These are phyloP conservation scores for Pneumocystis canis DNA, from an alignment of 1,139 yeast genomes.

Conservation along the genomic window DNA sequence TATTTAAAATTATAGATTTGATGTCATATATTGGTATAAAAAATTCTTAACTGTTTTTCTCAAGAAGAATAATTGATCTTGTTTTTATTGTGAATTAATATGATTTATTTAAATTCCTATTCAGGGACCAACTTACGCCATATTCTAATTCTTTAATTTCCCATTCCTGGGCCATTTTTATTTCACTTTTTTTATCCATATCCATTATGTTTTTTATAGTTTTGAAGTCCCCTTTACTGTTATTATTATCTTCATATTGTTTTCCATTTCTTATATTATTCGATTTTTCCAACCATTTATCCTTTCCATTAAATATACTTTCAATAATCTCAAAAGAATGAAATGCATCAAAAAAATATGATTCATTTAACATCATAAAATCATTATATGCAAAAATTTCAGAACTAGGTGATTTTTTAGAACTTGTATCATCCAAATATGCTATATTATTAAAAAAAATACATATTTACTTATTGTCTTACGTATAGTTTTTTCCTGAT, in stretches of 20 bases:
- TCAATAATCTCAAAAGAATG: conserved; percentile 60
- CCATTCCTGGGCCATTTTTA: not conserved
- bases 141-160: not conserved
- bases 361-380: conserved; percentile 65
- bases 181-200: not conserved
- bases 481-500: not conserved
- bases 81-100: not conserved
- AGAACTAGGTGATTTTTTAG: conserved; percentile 1
- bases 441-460: not conserved
- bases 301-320: conserved; percentile 61
- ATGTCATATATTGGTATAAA: not conserved
- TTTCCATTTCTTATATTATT: not conserved
- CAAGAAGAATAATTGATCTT: not conserved
- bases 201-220: not conserved
- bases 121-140: not conserved
- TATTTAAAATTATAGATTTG: not conserved
- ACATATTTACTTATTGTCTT: conserved; percentile 2
- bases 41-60: not conserved
- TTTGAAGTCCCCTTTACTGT: not conserved
- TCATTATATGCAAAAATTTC: conserved; percentile 35
- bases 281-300: conserved; percentile 37
- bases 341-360: conserved; percentile 56
- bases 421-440: conserved; percentile 3
- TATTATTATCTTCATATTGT: not conserved
- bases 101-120: not conserved